These are phyloP conservation scores for Groenewaldozyma auringiensis DNA, from an alignment of 1,139 yeast species.

Conservation along the genomic window DNA sequence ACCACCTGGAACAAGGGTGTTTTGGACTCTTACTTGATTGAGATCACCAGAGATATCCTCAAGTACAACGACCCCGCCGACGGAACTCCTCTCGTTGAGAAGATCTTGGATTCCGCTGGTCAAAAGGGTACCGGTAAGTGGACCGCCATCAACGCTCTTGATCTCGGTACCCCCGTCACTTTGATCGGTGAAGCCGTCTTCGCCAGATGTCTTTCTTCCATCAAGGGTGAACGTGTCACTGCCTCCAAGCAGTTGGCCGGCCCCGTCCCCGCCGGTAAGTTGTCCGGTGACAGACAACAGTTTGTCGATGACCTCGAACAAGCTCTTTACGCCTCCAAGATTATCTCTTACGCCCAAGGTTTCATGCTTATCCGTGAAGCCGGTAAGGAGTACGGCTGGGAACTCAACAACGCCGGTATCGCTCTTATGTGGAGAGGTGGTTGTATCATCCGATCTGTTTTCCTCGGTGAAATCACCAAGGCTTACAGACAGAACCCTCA, in stretches of 20 bases:
- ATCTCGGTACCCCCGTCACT: slow-evolving; percentile 97
- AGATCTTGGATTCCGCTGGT: slow-evolving; percentile 94
- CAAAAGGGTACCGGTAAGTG: slow-evolving; percentile 99
- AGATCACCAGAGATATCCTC: slow-evolving; percentile 92
- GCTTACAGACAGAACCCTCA: slow-evolving; percentile 94
- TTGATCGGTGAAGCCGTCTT: slow-evolving; percentile 98
- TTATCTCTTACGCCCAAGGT: slow-evolving; percentile 98
- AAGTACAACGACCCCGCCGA: slow-evolving; percentile 69
- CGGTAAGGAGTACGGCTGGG: slow-evolving; percentile 94
- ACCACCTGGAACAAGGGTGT: slow-evolving; percentile 96
- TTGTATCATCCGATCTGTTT: slow-evolving; percentile 97
- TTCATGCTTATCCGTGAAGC: slow-evolving; percentile 99
- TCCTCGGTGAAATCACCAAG: slow-evolving; percentile 92
- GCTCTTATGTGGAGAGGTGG: slow-evolving; percentile 99
- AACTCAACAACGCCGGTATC: slow-evolving; percentile 94
- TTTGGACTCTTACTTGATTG: slow-evolving; percentile 92
- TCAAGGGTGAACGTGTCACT: slow-evolving; percentile 81
- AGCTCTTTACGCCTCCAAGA: slow-evolving; percentile 97
- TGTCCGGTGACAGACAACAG: slow-evolving; percentile 65
- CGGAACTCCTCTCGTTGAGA: slow-evolving; percentile 89
- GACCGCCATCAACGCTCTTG: slow-evolving; percentile 98
- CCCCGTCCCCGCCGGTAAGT: slow-evolving; percentile 51
- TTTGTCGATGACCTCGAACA: slow-evolving; percentile 94
- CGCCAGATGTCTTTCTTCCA: slow-evolving; percentile 89
- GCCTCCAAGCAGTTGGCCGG: slow-evolving; percentile 78